Evolutionary conservation across 441 rosid genomes (phyloP).

Genomic region (Pelargonium citronellum): DNA sequence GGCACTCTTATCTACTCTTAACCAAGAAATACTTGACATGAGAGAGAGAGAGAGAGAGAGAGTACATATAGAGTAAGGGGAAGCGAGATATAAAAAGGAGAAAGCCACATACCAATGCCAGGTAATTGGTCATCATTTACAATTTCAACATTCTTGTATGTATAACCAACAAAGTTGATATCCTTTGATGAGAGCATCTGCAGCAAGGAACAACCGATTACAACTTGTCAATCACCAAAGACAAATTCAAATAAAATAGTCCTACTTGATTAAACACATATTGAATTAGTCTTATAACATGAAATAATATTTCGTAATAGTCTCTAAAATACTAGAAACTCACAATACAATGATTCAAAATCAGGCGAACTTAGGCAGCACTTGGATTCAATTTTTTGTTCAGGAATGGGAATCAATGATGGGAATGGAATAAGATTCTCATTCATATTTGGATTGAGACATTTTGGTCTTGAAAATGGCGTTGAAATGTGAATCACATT

Average conservation of each 20-base stretch:
- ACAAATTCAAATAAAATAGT: neutral
- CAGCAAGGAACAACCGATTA: neutral
- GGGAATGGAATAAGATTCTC: too few relatives aligned
- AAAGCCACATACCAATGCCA: neutral
- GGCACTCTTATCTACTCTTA: neutral
- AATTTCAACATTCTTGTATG: slow-evolving; percentile 1
- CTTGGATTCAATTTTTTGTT: too few relatives aligned
- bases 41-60: too few relatives aligned
- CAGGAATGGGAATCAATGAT: too few relatives aligned
- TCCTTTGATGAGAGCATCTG: slow-evolving; percentile 5
- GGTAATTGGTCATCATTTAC: neutral
- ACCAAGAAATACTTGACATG: too few relatives aligned
- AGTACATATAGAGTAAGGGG: neutral
- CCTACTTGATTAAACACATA: neutral
- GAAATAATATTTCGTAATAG: neutral
- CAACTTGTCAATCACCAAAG: neutral
- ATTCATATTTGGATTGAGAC: too few relatives aligned
- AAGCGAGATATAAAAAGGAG: neutral
- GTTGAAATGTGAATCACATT: too few relatives aligned
- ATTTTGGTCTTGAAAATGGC: too few relatives aligned
- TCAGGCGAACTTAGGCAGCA: too few relatives aligned
- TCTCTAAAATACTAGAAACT: too few relatives aligned
- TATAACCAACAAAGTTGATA: slow-evolving; percentile 4
- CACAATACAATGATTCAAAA: too few relatives aligned
- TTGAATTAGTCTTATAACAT: neutral